phyloP scores from a whole-genome alignment of 2,329 filamentous ascomycete genomes.

The Sarocladiaceae sp. region DNA sequence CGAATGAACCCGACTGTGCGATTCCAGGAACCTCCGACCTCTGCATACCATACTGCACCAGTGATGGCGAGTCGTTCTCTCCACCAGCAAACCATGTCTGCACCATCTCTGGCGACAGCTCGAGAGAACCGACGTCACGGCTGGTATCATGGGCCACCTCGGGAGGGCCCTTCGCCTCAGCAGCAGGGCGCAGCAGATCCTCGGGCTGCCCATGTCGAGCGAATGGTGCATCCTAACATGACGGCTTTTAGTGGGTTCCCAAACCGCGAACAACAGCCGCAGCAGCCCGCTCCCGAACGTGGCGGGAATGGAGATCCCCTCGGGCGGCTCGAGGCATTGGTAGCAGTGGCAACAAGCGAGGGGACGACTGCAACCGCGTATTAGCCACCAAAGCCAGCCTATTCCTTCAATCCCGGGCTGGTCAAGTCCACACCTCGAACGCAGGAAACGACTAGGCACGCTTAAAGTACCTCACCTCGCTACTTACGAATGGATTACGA shows the following conservation, averaged over 20 bases:
- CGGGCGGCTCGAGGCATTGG: conserved; percentile 33
- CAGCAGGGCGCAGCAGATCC: conserved; percentile 21
- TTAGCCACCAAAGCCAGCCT: conserved; percentile 17
- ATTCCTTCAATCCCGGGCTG: not conserved
- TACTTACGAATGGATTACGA: too few relatives aligned
- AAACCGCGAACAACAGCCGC: conserved; percentile 22
- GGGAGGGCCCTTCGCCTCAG: conserved; percentile 30
- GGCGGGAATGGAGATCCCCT: conserved; percentile 24
- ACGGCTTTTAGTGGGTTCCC: conserved; percentile 46
- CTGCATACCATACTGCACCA: conserved; percentile 24
- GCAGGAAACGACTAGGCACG: too few relatives aligned
- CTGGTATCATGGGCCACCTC: conserved; percentile 59
- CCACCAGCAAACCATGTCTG: conserved; percentile 56
- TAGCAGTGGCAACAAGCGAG: conserved; percentile 39
- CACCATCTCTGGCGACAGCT: conserved; percentile 48
- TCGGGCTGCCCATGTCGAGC: conserved; percentile 41
- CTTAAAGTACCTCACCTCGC: too few relatives aligned
- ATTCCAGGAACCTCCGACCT: conserved; percentile 40
- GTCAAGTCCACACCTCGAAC: too few relatives aligned
- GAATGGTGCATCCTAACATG: conserved; percentile 53
- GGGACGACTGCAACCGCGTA: conserved; percentile 36
- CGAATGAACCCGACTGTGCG: conserved; percentile 42
- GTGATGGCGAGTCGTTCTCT: conserved; percentile 24
- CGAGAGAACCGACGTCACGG: conserved; percentile 60
- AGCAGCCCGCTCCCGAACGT: conserved; percentile 16